Conservation (phyloP, 352 stramenopile species). For the Peronosclerospora sorghi region DNA sequence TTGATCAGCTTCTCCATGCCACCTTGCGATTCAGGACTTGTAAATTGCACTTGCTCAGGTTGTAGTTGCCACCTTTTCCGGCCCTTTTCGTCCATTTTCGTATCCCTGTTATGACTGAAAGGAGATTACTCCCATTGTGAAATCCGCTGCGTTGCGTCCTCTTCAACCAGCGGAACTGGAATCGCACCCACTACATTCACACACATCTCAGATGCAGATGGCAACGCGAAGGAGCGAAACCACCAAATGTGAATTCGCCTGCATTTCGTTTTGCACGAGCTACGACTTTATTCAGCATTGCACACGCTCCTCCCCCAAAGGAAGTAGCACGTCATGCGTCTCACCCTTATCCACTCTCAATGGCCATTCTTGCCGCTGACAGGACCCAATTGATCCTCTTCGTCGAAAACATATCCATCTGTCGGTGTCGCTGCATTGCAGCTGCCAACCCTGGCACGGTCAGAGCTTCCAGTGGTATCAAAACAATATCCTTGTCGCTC, state of each 20-base stretch:
- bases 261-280: conserved; percentile 2
- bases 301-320: conserved; percentile 1
- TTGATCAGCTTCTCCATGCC: no score
- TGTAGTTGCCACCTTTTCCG: conserved; percentile 9
- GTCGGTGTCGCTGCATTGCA: no score
- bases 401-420: no score
- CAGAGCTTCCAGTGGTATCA: no score
- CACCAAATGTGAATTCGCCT: conserved; percentile 11
- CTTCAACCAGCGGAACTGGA: neutral
- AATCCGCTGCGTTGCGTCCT: conserved; percentile 8
- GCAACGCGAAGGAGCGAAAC: conserved; percentile 3
- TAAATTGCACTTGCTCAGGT: conserved; percentile 6
- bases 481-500: no score
- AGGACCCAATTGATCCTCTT: no score
- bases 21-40: conserved; percentile 1
- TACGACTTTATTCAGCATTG: conserved; percentile 6
- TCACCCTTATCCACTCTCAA: conserved; percentile 4
- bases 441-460: no score
- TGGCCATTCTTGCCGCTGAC: conserved; percentile 1
- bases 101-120: conserved; percentile 6
- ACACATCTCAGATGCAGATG: neutral
- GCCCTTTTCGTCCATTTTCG: conserved; percentile 1
- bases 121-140: conserved; percentile 7
- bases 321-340: neutral
- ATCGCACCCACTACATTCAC: conserved; percentile 5